Conservation (phyloP, 2,329 filamentous ascomycete genomes). For the Penicillium thymicola region DNA sequence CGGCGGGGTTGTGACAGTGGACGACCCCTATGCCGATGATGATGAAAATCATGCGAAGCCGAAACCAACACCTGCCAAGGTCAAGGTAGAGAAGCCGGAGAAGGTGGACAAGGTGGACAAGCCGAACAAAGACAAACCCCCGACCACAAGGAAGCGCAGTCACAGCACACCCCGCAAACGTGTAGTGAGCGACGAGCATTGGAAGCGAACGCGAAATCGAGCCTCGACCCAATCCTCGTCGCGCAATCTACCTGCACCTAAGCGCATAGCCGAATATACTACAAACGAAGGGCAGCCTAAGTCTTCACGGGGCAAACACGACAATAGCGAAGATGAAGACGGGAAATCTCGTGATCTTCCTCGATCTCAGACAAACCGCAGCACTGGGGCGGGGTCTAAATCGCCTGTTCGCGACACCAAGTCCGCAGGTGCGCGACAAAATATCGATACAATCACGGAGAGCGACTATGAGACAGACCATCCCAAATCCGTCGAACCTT, state of each 20-base stretch:
- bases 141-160: slow-evolving; percentile 36
- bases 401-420: slow-evolving; percentile 26
- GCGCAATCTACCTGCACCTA: slow-evolving; percentile 41
- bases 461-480: slow-evolving; percentile 23
- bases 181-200: slow-evolving; percentile 90
- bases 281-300: slow-evolving; percentile 29
- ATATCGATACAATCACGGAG: slow-evolving; percentile 21
- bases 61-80: slow-evolving; percentile 21
- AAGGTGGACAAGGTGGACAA: slow-evolving; percentile 6
- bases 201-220: slow-evolving; percentile 56
- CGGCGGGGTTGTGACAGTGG: slow-evolving; percentile 61
- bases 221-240: slow-evolving; percentile 40
- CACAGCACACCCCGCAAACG: slow-evolving; percentile 77
- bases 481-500: slow-evolving; percentile 20
- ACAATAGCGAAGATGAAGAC: slow-evolving; percentile 26
- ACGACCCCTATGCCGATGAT: slow-evolving; percentile 60
- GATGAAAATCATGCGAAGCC: slow-evolving; percentile 34
- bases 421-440: slow-evolving; percentile 12
- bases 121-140: slow-evolving; percentile 16
- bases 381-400: slow-evolving; percentile 24
- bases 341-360: slow-evolving; percentile 23
- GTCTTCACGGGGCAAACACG: slow-evolving; percentile 27
- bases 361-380: slow-evolving; percentile 28
- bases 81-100: slow-evolving; percentile 27
- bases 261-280: slow-evolving; percentile 43